phyloP scores from a whole-genome alignment of 352 stramenopile genomes.

The Phytophthora colocasiae region DNA sequence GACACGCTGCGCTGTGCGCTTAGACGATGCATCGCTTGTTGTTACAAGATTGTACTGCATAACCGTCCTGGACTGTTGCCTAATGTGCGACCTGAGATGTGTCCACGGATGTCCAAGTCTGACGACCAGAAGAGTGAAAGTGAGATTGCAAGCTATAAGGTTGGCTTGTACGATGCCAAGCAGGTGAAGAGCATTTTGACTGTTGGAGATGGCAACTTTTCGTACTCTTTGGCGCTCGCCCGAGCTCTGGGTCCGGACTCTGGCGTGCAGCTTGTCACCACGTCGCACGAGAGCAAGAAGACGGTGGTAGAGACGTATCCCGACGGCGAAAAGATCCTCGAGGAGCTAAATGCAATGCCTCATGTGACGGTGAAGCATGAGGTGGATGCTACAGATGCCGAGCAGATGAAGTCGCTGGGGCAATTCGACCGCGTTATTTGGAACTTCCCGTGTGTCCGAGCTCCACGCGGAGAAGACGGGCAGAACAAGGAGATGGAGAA shows the following conservation, averaged over 20 bases:
- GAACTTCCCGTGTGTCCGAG: constrained; percentile 97
- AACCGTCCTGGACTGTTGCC: constrained; percentile 57
- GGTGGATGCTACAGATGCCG: constrained; percentile 90
- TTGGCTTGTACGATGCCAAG: constrained; percentile 70
- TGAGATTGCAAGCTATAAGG: constrained; percentile 15
- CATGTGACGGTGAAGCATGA: constrained; percentile 85
- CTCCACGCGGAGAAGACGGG: constrained; percentile 92
- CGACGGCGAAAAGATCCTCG: constrained; percentile 82
- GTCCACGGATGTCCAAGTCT: constrained; percentile 53
- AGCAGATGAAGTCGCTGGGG: constrained; percentile 75
- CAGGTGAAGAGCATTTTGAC: constrained; percentile 80
- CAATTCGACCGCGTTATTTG: constrained; percentile 95
- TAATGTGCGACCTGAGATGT: constrained; percentile 83
- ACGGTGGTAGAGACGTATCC: constrained; percentile 93
- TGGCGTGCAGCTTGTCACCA: constrained; percentile 79
- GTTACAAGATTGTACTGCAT: constrained; percentile 89
- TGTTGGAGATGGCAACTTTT: constrained; percentile 97
- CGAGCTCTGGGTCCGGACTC: constrained; percentile 48
- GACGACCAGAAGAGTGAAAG: neutral
- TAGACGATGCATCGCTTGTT: constrained; percentile 82
- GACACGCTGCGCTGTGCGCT: constrained; percentile 79
- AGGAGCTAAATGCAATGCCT: constrained; percentile 63
- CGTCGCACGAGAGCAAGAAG: constrained; percentile 91
- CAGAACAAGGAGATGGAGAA: constrained; percentile 96
- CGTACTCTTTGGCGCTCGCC: constrained; percentile 93